Base-by-base conservation (phyloP, 2,329 filamentous ascomycete genomes). In the Whalleya microplaca region DNA sequence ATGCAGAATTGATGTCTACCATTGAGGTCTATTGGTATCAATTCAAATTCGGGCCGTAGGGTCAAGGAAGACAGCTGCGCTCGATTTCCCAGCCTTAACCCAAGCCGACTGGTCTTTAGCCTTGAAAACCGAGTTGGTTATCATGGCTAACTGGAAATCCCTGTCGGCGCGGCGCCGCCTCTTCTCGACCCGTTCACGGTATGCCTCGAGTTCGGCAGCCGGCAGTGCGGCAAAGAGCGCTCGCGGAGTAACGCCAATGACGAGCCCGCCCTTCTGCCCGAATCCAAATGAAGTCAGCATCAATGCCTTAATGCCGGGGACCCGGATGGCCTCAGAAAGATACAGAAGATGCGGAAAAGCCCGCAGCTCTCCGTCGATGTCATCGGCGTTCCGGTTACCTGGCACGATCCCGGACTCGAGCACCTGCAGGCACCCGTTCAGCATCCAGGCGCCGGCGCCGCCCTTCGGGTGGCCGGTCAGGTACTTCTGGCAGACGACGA, bases 401-500 rank as follows among this genome's bases (percentile, higher is more conserved):
- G 95, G 95, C 20, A 99, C 94, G 47, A 99, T 82, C 71, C 95
- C 95, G 48, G 84, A 89, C 81, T 98, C 96, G 68, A 99, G 85
- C 45, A 97, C 92, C 76, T 99, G 95, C 73, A 99, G 80, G 75
- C 91, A 95, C 64, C 95, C 95, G 81, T 99, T 99, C 84, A 99
- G 88, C 95, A 99, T 99, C 93, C 95, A 99, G 47, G 94, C 95
- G 81, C 95, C 95, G 58, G 95, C 95, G 69, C 95, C 94, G 88
- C 95, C 95, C 87, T 99, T 99, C 70, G 95, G 95, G 75, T 99
- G 95, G 76, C 95, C 95, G 51, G 96, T 99, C 60, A 99, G 87
- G 76, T 96, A 98, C 79, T 99, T 99, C 79, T 99, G 95, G 90
- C 97, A 99, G 74, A 99, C 93, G 80, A 93, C 95, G 64, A 98